Evolutionary conservation across 345 rosid genomes (phyloP).

Genomic region (Aurinia saxatilis): DNA sequence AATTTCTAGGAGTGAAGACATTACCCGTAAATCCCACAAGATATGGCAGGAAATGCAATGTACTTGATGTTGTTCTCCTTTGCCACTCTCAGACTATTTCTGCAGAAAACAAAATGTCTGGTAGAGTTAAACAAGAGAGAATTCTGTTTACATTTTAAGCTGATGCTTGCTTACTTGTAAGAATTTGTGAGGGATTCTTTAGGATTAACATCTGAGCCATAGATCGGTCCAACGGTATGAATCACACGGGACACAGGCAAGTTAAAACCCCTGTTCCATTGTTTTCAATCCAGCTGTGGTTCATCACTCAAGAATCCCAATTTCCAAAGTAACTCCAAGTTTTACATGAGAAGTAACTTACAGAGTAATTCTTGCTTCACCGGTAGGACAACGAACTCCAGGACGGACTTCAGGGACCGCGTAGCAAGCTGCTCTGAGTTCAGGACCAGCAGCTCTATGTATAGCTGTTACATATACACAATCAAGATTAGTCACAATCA

Average conservation of each 20-base stretch:
- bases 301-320: background rate
- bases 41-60: slow-evolving; percentile 83
- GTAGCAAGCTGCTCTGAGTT: slow-evolving; percentile 57
- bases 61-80: slow-evolving; percentile 60
- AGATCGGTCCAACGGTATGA: slow-evolving; percentile 81
- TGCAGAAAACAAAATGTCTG: slow-evolving; percentile 18
- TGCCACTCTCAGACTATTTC: slow-evolving; percentile 64
- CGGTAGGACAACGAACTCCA: slow-evolving; percentile 69
- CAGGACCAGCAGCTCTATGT: slow-evolving; percentile 79
- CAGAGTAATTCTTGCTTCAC: slow-evolving; percentile 90
- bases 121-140: background rate
- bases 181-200: slow-evolving; percentile 44
- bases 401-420: slow-evolving; percentile 58
- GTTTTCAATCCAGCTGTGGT: background rate
- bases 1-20: background rate
- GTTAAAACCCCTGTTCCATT: slow-evolving; percentile 58
- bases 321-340: background rate
- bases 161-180: slow-evolving; percentile 46
- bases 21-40: slow-evolving; percentile 73
- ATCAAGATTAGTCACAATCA: background rate
- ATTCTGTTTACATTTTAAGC: too few species aligned
- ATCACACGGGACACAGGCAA: slow-evolving; percentile 70
- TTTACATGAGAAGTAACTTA: slow-evolving; percentile 8
- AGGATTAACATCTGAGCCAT: slow-evolving; percentile 44
- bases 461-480: slow-evolving; percentile 36